Percentiles rank a stretch among this genome's conserved stretches.
Conservation (phyloP, 208 protist species). For the Tritrichomonas musculus region DNA sequence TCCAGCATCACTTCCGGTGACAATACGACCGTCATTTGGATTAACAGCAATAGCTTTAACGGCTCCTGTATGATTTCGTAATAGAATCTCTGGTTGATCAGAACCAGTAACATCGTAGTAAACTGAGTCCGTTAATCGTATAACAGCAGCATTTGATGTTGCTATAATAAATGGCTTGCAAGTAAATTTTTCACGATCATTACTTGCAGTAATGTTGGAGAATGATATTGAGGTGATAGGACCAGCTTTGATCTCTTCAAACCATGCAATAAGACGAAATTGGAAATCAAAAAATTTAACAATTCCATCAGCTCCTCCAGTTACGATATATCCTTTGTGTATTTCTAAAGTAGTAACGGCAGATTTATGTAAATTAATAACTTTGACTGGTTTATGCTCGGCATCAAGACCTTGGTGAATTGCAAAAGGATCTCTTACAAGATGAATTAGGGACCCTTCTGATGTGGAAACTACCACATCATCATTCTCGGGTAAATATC, state of each 20-base stretch:
- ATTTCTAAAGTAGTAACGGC: neutral
- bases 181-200: neutral
- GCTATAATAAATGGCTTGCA: constrained; percentile 13
- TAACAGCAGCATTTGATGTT: neutral
- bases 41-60: constrained; percentile 26
- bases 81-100: neutral
- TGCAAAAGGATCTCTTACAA: neutral
- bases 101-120: neutral
- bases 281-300: constrained; percentile 81
- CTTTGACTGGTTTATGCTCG: constrained; percentile 30
- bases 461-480: constrained; percentile 13
- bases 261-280: constrained; percentile 79
- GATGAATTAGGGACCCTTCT: neutral
- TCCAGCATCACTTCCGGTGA: neutral
- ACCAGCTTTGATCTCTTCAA: constrained; percentile 78
- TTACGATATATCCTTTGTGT: constrained; percentile 62
- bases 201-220: constrained; percentile 26
- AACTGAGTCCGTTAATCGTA: neutral
- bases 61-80: neutral
- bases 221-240: constrained; percentile 79
- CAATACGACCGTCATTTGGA: constrained; percentile 16
- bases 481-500: constrained; percentile 25
- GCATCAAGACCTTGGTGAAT: neutral
- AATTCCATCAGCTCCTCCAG: constrained; percentile 76
- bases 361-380: neutral